These are phyloP conservation scores for Posidonia oceanica DNA, from an alignment of 116 monocot genomes.

Conservation along the genomic window DNA sequence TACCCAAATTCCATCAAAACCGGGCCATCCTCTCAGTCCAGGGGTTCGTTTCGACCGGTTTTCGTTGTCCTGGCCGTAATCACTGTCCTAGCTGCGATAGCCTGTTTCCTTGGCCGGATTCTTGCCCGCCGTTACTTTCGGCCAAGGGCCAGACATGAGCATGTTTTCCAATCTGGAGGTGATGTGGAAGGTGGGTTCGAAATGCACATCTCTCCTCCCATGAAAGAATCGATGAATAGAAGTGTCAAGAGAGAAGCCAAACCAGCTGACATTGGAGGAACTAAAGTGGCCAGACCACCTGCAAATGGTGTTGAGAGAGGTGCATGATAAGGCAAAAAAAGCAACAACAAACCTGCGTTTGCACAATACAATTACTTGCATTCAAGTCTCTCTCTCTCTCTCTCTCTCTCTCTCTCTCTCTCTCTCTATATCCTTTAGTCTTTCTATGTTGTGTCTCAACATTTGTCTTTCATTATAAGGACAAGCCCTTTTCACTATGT, in stretches of 20 bases:
- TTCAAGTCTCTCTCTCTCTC: neutral
- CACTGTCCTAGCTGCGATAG: slow-evolving; percentile 29
- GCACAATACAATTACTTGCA: neutral
- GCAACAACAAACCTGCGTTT: neutral
- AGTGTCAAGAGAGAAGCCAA: slow-evolving; percentile 3
- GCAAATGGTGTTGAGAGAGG: slow-evolving; percentile 6
- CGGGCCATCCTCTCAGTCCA: slow-evolving; percentile 10
- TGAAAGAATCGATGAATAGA: slow-evolving; percentile 9
- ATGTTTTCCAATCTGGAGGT: neutral
- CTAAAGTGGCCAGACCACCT: neutral
- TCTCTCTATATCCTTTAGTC: neutral
- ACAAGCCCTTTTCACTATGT: neutral
- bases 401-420: neutral
- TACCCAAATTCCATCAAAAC: slow-evolving; percentile 18
- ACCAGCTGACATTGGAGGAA: neutral
- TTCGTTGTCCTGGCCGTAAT: slow-evolving; percentile 51
- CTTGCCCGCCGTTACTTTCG: slow-evolving; percentile 30
- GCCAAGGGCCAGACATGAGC: slow-evolving; percentile 5
- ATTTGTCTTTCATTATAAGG: neutral
- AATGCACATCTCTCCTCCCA: slow-evolving; percentile 18
- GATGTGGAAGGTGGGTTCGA: slow-evolving; percentile 25
- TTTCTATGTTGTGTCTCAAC: neutral
- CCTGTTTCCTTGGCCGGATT: slow-evolving; percentile 44
- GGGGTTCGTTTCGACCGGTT: slow-evolving; percentile 55
- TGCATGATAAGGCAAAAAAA: neutral